phyloP scores from a whole-genome alignment of 352 stramenopile genomes.

The Thalassiosira pacifica region DNA sequence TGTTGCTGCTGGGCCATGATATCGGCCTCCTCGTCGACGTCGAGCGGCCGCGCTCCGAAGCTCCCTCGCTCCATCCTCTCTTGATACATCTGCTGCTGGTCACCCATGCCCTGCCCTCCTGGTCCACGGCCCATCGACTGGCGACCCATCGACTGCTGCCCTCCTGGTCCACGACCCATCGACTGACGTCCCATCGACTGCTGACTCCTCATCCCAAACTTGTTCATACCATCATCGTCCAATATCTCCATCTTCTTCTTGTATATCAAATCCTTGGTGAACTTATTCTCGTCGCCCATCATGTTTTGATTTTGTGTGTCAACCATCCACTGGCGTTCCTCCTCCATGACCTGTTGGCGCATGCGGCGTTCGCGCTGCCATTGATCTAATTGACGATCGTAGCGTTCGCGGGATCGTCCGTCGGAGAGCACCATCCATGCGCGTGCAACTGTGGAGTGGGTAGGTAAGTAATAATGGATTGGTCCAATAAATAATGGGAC shows the following conservation, averaged over 20 bases:
- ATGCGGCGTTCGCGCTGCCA: not conserved
- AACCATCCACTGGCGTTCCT: constrained; percentile 14
- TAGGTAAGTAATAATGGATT: too few relatives aligned
- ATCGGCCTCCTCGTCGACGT: constrained; percentile 30
- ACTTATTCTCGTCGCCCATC: constrained; percentile 16
- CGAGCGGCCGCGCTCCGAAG: constrained; percentile 7
- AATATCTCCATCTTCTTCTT: constrained; percentile 31
- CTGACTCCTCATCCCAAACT: not conserved
- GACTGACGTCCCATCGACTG: too few relatives aligned
- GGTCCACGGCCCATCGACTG: too few relatives aligned
- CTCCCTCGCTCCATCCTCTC: not conserved
- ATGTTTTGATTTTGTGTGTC: too few relatives aligned
- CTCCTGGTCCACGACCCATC: too few relatives aligned
- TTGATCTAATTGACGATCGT: constrained; percentile 29
- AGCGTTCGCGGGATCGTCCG: constrained; percentile 24
- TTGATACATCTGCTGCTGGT: not conserved
- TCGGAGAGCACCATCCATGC: constrained; percentile 60
- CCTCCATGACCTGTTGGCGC: constrained; percentile 14
- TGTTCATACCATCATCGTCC: constrained; percentile 14
- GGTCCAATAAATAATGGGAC: too few relatives aligned
- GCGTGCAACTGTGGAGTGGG: too few relatives aligned
- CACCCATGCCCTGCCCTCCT: too few relatives aligned
- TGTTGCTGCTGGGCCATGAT: not conserved
- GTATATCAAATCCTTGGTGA: constrained; percentile 31
- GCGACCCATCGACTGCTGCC: too few relatives aligned